These are phyloP conservation scores for Lachnellula cervina DNA, from an alignment of 2,329 filamentous ascomycete genomes.

Conservation along the genomic window DNA sequence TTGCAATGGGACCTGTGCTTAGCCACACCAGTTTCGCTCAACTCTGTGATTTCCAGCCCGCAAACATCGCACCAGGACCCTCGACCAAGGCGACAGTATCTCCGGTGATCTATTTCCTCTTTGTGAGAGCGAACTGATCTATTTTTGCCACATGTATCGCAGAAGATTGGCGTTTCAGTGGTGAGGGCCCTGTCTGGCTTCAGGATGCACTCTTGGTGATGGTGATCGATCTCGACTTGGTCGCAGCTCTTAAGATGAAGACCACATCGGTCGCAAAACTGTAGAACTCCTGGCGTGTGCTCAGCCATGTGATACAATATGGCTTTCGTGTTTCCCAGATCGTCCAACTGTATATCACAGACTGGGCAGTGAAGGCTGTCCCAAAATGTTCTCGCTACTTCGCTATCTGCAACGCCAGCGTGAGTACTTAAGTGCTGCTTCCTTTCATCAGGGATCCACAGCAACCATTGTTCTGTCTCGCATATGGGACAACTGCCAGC, in stretches of 20 bases:
- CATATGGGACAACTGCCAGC: constrained; percentile 24
- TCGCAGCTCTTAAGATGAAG: neutral
- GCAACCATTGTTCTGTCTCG: constrained; percentile 16
- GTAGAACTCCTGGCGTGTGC: constrained; percentile 19
- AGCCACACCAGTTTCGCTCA: neutral
- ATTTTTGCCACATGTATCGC: constrained; percentile 5
- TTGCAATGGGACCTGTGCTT: neutral
- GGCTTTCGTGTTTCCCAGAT: constrained; percentile 4
- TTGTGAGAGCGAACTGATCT: neutral
- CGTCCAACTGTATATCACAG: constrained; percentile 18
- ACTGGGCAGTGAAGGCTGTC: constrained; percentile 19
- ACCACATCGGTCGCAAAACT: constrained; percentile 19
- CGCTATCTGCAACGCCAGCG: neutral
- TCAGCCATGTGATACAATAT: constrained; percentile 21
- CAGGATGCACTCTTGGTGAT: constrained; percentile 3
- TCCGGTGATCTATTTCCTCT: constrained; percentile 1
- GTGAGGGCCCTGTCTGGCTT: neutral
- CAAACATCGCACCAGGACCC: constrained; percentile 2
- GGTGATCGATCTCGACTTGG: neutral
- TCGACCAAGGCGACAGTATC: neutral
- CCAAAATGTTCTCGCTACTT: constrained; percentile 17
- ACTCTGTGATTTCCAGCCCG: neutral
- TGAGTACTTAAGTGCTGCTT: constrained; percentile 19
- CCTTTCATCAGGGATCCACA: constrained; percentile 20
- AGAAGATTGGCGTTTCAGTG: neutral